Conservation (phyloP, 495 filamentous ascomycete genomes). For the Aspergillus baeticus region DNA sequence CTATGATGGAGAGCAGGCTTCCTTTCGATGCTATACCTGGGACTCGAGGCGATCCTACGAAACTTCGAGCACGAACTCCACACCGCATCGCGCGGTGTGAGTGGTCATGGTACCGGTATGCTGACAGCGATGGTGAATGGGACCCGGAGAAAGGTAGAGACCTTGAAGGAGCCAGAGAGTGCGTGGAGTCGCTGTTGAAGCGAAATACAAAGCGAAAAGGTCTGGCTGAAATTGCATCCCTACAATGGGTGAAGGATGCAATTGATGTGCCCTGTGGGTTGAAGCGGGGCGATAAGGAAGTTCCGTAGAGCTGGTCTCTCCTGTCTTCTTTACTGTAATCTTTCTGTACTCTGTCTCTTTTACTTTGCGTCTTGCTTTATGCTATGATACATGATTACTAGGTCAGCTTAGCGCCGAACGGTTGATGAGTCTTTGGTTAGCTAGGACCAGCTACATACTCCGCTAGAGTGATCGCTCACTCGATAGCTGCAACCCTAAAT, state of each 20-base stretch:
- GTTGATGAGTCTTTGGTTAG: slow-evolving; percentile 3
- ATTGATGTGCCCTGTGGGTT: slow-evolving; percentile 71
- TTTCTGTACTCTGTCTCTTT: slow-evolving; percentile 9
- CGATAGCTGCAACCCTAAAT: too few species aligned
- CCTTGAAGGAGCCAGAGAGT: slow-evolving; percentile 70
- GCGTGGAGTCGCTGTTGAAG: slow-evolving; percentile 80
- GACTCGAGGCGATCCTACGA: slow-evolving; percentile 65
- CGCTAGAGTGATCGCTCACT: not conserved
- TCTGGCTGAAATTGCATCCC: slow-evolving; percentile 66
- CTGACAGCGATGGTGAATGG: slow-evolving; percentile 72
- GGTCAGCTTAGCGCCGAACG: not conserved
- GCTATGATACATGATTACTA: slow-evolving; percentile 11
- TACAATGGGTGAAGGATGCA: slow-evolving; percentile 73
- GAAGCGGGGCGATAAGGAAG: slow-evolving; percentile 65
- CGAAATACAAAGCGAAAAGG: slow-evolving; percentile 72
- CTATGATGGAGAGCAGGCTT: slow-evolving; percentile 85
- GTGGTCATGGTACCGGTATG: slow-evolving; percentile 89
- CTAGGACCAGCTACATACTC: not conserved
- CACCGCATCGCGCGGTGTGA: slow-evolving; percentile 94
- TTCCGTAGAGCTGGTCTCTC: slow-evolving; percentile 46
- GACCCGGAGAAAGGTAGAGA: slow-evolving; percentile 56
- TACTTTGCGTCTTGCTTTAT: slow-evolving; percentile 10
- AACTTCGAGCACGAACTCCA: slow-evolving; percentile 70
- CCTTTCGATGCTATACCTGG: slow-evolving; percentile 87
- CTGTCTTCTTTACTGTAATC: slow-evolving; percentile 10